Percentiles rank a stretch among this genome's conserved stretches.
phyloP scores from a whole-genome alignment of 2,329 filamentous ascomycete genomes.

The Xylaria sp. region DNA sequence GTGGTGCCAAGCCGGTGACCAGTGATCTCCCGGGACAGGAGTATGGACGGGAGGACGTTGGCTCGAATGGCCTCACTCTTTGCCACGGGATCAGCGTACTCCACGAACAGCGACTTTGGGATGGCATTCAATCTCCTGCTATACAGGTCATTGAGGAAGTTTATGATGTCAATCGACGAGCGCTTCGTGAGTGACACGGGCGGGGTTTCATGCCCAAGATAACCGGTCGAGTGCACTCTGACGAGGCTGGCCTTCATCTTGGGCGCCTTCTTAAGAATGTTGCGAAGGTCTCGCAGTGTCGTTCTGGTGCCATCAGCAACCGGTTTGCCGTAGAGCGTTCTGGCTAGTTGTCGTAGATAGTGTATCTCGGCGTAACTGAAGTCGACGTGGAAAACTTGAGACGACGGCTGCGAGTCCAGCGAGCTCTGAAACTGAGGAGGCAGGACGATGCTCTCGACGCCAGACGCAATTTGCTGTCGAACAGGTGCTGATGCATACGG shows the following conservation, averaged over 20 bases:
- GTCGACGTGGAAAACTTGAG: conserved; percentile 29
- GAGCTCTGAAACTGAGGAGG: conserved; percentile 12
- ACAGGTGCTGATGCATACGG: conserved; percentile 25
- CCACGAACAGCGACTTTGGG: conserved; percentile 30
- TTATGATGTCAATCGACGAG: conserved; percentile 31
- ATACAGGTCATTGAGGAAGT: conserved; percentile 36
- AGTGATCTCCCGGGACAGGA: conserved; percentile 46
- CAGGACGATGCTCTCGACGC: conserved; percentile 9
- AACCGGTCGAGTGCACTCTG: conserved; percentile 19
- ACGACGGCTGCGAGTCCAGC: neutral
- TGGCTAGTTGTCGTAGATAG: conserved; percentile 26
- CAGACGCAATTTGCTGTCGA: conserved; percentile 20
- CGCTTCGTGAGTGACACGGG: conserved; percentile 26
- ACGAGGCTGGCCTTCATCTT: conserved; percentile 16
- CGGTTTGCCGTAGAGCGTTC: conserved; percentile 23
- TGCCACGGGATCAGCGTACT: conserved; percentile 29
- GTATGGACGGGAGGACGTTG: conserved; percentile 36
- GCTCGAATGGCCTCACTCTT: conserved; percentile 28
- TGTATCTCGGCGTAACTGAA: conserved; percentile 26
- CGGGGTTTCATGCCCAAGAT: conserved; percentile 17
- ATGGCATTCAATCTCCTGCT: conserved; percentile 20
- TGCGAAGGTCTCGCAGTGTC: conserved; percentile 25
- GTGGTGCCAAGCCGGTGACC: conserved; percentile 41
- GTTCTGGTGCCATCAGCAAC: conserved; percentile 9
- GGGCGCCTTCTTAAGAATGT: conserved; percentile 27